These are phyloP conservation scores for Lycium barbarum DNA, from an alignment of 257 asterid species.

Conservation along the genomic window DNA sequence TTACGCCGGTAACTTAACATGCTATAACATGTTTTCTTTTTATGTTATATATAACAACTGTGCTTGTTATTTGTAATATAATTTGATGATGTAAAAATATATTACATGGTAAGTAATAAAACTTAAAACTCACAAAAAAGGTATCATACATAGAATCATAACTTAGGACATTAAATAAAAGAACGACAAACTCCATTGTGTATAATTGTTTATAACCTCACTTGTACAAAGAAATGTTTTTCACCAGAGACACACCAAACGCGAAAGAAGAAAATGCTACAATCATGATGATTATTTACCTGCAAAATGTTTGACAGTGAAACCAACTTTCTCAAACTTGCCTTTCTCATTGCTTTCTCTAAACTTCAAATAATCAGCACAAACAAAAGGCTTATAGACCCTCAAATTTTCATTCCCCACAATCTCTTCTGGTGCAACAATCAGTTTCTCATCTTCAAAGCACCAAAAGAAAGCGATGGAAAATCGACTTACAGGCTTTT, in stretches of 20 bases:
- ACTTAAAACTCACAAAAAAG: background rate
- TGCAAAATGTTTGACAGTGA: slow-evolving; percentile 74
- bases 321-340: slow-evolving; percentile 78
- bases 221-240: background rate
- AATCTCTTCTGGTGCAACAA: slow-evolving; percentile 62
- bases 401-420: slow-evolving; percentile 44
- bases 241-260: background rate
- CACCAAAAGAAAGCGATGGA: slow-evolving; percentile 83
- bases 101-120: background rate
- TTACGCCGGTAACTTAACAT: background rate
- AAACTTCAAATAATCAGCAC: slow-evolving; percentile 63
- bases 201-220: background rate
- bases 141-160: background rate
- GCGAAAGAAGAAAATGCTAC: background rate
- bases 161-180: background rate
- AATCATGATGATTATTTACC: slow-evolving; percentile 32
- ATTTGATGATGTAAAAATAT: background rate
- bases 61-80: background rate
- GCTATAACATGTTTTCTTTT: background rate
- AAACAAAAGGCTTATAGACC: slow-evolving; percentile 60
- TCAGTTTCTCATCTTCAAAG: slow-evolving; percentile 69
- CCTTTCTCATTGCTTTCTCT: slow-evolving; percentile 70
- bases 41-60: background rate
- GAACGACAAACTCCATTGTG: background rate
- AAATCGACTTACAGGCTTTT: slow-evolving; percentile 51